A percentile compares a stretch with the other conserved stretches of the same genome.
Evolutionary conservation across 768 basidiomycete genomes (phyloP).

Genomic region (Fistulinella prunicolor): DNA sequence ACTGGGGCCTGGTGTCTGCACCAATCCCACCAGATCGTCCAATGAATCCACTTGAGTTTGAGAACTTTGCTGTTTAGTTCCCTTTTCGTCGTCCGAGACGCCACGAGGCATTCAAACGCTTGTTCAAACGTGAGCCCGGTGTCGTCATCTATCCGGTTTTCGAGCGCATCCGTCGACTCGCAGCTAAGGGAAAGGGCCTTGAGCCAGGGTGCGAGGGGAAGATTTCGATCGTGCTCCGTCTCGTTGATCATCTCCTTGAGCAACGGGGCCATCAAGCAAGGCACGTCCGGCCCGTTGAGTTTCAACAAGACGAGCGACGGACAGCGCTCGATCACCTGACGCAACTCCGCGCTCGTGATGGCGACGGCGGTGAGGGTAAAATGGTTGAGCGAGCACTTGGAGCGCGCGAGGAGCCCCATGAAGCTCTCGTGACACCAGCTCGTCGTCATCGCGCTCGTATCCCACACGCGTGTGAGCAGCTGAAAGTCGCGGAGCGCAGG

Average conservation of each 20-base stretch:
- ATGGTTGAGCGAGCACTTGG: conserved; percentile 29
- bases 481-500: conserved; percentile 29
- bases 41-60: conserved; percentile 29
- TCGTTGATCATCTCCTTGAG: conserved; percentile 24
- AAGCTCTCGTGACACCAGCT: conserved; percentile 31
- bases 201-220: conserved; percentile 28
- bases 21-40: conserved; percentile 33
- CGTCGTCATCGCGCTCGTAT: conserved; percentile 28
- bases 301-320: conserved; percentile 30
- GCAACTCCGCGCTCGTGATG: conserved; percentile 20
- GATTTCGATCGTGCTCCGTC: conserved; percentile 13
- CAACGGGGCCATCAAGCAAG: conserved; percentile 18
- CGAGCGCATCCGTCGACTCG: conserved; percentile 25
- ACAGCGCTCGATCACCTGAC: conserved; percentile 27
- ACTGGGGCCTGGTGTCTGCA: conserved; percentile 19
- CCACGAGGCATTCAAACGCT: conserved; percentile 21
- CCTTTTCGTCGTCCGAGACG: conserved; percentile 26
- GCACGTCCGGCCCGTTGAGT: conserved; percentile 27
- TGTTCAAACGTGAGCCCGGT: conserved; percentile 28
- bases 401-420: conserved; percentile 23
- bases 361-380: conserved; percentile 28
- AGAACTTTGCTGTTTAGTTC: conserved; percentile 25
- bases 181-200: conserved; percentile 31
- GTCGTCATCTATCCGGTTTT: conserved; percentile 19
- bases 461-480: conserved; percentile 33